Base-by-base conservation (phyloP, 2,329 filamentous ascomycete species). In the Sporothrix dimorphospora region DNA sequence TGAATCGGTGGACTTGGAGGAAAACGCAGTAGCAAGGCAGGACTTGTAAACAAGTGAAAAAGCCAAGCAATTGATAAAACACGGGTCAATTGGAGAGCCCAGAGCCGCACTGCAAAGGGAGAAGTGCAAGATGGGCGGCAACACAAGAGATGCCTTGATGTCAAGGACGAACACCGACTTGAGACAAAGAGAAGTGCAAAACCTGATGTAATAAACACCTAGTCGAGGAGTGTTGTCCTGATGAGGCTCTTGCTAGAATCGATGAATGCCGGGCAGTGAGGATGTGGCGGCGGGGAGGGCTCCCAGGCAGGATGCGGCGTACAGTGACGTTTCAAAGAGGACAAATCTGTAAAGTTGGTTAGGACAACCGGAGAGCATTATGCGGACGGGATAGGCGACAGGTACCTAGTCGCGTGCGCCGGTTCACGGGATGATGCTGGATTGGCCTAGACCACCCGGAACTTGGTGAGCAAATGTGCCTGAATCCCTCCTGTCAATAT, bases 371-470 rank as follows among this genome's bases (percentile, higher is more conserved):
- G 45, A 16, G 16, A 34, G 51, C 65, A 53, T 51, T n/a, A 68
- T 57, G 66, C 47, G 8, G n/a, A 27, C 16, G 27, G 19, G 34
- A 24, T 40, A 27, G 49, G 66, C 49, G 34, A 42, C 45, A 16
- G 34, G 65, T 55, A 55, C 66, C 34, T 42, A 27, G 66, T n/a
- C n/a, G n/a, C 30, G 30, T 55, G 30, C 19, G n/a, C 49, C 49
- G 66, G 47, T 12, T 68, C 65, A 68, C 65, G 65, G 65, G 65
- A 68, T 24, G 47, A 21, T 38, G 27, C 30, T 68, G 38, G 30
- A 40, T 12, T 68, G 65, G 66, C 49, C 30, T 69, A 69, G 66
- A 55, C 47, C 66, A 42, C 47, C n/a, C 14, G 47, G 19, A 55
- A 7, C 8, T 14, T 34, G 16, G 65, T 38, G 65, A 51, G 42